These are phyloP conservation scores for Aspergillus homomorphus DNA, from an alignment of 495 filamentous ascomycete genomes.

Conservation along the genomic window DNA sequence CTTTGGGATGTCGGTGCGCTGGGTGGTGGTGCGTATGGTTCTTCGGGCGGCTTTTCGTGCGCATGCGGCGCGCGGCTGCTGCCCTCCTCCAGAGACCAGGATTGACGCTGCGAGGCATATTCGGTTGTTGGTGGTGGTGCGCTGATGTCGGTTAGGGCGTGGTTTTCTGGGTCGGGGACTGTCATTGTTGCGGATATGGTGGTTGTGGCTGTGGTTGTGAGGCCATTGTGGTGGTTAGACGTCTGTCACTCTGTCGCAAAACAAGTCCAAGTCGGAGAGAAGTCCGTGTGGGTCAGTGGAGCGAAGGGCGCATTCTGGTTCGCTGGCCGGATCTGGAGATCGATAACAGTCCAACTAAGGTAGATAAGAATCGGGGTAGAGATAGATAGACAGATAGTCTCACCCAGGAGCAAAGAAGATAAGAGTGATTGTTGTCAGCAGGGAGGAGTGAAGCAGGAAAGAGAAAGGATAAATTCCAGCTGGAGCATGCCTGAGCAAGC, in stretches of 20 bases:
- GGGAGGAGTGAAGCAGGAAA: too few species aligned
- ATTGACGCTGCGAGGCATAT: slow-evolving; percentile 15
- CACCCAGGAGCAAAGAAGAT: not conserved
- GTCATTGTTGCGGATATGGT: too few species aligned
- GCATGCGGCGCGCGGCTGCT: slow-evolving; percentile 9
- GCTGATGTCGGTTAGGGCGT: slow-evolving; percentile 8
- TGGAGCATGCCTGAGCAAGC: not conserved
- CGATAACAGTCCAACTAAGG: too few species aligned
- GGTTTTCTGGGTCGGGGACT: not conserved
- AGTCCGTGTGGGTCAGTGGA: slow-evolving; percentile 1
- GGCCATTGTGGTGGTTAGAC: not conserved
- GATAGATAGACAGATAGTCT: not conserved
- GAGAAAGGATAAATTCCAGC: too few species aligned
- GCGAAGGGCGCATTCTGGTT: not conserved
- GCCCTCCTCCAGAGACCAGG: slow-evolving; percentile 16
- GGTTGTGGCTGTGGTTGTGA: not conserved
- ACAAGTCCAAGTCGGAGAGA: not conserved
- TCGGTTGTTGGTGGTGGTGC: slow-evolving; percentile 16
- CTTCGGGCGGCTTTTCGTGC: slow-evolving; percentile 5
- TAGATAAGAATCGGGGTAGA: too few species aligned
- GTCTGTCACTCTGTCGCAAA: not conserved
- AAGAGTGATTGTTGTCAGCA: too few species aligned
- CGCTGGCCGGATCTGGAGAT: not conserved
- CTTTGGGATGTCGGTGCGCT: slow-evolving; percentile 44
- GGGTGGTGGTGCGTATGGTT: slow-evolving; percentile 5